Evolutionary conservation across 177 flowering plant species (phyloP), one percentile per base, ranked within the genome.

Genomic region (Vitis hybrid): DNA sequence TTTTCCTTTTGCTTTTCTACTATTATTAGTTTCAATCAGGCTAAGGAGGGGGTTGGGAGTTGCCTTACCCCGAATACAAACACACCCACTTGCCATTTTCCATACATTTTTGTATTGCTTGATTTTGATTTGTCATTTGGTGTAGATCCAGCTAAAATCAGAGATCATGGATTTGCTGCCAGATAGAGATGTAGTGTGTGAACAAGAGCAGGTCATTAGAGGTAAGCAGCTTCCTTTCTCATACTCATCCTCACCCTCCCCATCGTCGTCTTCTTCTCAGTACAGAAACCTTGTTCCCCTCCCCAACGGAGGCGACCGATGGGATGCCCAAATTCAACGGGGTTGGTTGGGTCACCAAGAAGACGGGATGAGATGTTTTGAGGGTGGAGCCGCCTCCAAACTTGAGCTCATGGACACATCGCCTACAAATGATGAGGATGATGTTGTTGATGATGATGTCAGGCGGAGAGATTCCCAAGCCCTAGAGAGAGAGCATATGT

Each of bases 401-500:
- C 45, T 68, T 3, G 70, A 68, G 64, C 22, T 68, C 20, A 52
- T 60, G 72, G 56, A 45, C 8, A 50, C 52, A 2, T 53, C 68
- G 11, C 66, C 66, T 8, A 50, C 29, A 63, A 63, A 55, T 33
- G 70, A 61, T 13, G 65, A 70, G 15, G 60, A 52, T 10, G 55
- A 51, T 57, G 60, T 18, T 19, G 69, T 69, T 48, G 64, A 51
- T 72, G 56, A 22, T 6, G 51, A 12, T 33, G 69, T 51, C 10
- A 48, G 49, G 4, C 65, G 68, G 15, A 50, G 67, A 2, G 57
- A 55, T 3, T 20, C 56, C 20, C 33, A 61, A 3, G 20, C 48
- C 31, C 18, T 65, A 3, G 89, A 86, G 81, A 86, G 74, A 57
- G 98, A 94, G 66, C 98, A 90, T 67, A 94, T 94, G 98, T 94